Evolutionary conservation across 345 rosid species (phyloP), one percentile per base, ranked within the genome.

Genomic region (Crucihimalaya himalaica): DNA sequence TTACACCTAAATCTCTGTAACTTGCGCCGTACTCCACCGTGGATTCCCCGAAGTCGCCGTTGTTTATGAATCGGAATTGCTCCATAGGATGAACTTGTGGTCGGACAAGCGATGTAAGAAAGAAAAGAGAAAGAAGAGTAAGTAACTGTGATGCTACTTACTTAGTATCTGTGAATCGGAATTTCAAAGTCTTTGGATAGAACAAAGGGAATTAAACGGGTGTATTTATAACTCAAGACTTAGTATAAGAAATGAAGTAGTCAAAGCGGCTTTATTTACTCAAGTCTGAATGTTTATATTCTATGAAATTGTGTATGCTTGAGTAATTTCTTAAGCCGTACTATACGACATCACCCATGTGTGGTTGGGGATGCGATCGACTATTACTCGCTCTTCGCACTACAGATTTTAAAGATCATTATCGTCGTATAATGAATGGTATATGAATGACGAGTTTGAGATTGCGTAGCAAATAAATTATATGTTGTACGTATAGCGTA

Each of bases 31-130:
- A 86, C 62, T 89, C 84, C 5, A 71, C 81, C 0, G 69, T 0
- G 19, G 21, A 28, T 48, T 64, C 59, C 0, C 86, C 82, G 3
- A 84, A 79, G 29, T 78, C 83, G 1, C 89, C 88, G 5, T 66
- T 74, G 40, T 87, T 85, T 16, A 85, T 70, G 39, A 25, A 64
- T 1, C 19, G 40, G 28, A 64, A 64, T 42, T 54, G 69, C 47
- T 64, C 77, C 14, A 18, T 8, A 1, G 71, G 77, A 63, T 56
- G 71, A 73, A 64, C 65, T 42, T 54, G 29, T 20, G 71, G 18
- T 20, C 31, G 53, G 40, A 66, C 64, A 3, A 73, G 15, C 2
- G n/a, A 54, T 34, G 47, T 51, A 23, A 45, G 47, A 48, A 65
- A 34, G 48, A 14, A 58, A 3, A 60, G 47, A 58, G 48, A 70